A percentile compares a stretch with the other conserved stretches of the same genome.
Conservation (phyloP, 441 rosid species). For the Populus hybrid region DNA sequence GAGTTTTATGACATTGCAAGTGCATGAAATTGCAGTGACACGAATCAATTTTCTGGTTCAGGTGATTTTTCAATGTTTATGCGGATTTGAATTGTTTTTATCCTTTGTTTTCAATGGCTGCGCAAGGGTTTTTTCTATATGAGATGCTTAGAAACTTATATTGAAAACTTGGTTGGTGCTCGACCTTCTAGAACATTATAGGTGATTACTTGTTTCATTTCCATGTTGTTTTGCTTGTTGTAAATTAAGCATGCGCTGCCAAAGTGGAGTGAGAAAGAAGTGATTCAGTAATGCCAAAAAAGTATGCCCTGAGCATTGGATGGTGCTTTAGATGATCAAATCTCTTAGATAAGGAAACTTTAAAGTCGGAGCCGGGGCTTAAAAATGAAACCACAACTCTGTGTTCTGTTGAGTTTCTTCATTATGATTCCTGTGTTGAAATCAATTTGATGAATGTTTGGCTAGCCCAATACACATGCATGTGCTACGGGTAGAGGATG, state of each 20-base stretch:
- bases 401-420: background rate
- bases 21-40: no score
- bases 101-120: no score
- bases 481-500: background rate
- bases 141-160: no score
- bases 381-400: background rate
- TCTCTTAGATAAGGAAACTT: background rate
- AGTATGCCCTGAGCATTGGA: background rate
- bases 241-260: background rate
- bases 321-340: background rate
- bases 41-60: background rate
- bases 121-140: no score
- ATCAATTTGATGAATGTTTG: background rate
- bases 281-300: background rate
- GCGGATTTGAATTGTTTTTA: no score
- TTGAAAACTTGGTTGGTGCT: no score
- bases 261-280: background rate
- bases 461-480: background rate
- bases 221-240: background rate
- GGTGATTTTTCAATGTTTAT: no score
- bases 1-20: background rate
- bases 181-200: background rate
- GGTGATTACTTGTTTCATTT: background rate
- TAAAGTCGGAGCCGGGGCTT: background rate
- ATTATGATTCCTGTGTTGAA: background rate